A percentile compares a stretch with the other conserved stretches of the same genome.
These are phyloP conservation scores for Schizochytrium sp. DNA, from an alignment of 108 stramenopile species.

Conservation along the genomic window DNA sequence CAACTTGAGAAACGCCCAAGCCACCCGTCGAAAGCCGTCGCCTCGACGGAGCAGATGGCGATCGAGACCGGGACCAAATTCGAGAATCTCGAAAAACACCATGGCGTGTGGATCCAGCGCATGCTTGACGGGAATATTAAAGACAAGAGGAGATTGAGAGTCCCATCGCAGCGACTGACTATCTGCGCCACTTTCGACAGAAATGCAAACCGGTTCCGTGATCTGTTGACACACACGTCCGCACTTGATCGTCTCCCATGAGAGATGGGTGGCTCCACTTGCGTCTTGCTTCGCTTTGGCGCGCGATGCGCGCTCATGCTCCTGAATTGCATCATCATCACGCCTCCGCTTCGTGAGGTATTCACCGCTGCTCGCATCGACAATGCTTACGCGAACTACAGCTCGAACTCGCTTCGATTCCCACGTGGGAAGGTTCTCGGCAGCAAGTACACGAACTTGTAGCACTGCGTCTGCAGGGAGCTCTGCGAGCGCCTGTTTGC, in stretches of 20 bases:
- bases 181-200: not conserved
- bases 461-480: not conserved
- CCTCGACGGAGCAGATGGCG: not conserved
- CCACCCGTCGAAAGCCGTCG: not conserved
- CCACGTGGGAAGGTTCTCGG: not conserved
- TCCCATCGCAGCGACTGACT: not conserved
- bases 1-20: not conserved
- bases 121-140: not conserved
- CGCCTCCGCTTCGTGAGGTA: not conserved
- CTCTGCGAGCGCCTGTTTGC: not conserved
- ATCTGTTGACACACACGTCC: not conserved
- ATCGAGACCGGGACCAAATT: not conserved
- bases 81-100: not conserved
- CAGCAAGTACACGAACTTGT: not conserved
- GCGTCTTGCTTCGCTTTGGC: not conserved
- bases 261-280: not conserved
- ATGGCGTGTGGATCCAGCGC: not conserved
- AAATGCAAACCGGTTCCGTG: not conserved
- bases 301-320: not conserved
- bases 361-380: not conserved
- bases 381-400: slow-evolving; percentile 1
- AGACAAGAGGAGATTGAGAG: not conserved
- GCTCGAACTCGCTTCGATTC: not conserved
- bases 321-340: not conserved
- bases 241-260: not conserved